phyloP scores from a whole-genome alignment of 164 flowering plant species.

The Chimonanthus praecox region DNA sequence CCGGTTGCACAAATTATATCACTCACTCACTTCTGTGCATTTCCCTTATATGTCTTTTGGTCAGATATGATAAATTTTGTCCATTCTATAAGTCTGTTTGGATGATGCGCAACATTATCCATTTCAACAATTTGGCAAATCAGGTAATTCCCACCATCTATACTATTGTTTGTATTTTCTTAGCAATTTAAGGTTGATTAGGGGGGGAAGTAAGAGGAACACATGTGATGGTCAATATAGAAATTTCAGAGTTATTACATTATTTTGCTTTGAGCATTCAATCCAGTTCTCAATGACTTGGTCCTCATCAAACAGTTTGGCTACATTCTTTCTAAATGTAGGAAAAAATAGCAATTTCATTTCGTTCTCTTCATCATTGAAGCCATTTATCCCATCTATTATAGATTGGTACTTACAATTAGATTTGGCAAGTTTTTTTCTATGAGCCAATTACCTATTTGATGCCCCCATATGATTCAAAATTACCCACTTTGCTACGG shows the following conservation, averaged over 20 bases:
- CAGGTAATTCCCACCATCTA: constrained; percentile 45
- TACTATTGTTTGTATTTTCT: background rate
- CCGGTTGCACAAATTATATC: background rate
- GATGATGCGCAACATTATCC: constrained; percentile 99
- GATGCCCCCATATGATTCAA: background rate
- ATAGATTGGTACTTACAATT: no score
- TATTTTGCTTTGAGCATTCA: background rate
- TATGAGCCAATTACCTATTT: no score
- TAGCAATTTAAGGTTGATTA: background rate
- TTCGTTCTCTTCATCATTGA: no score
- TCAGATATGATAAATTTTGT: constrained; percentile 94
- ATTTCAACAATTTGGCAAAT: constrained; percentile 88
- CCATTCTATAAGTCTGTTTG: constrained; percentile 98
- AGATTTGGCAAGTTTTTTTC: no score
- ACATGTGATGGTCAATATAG: background rate
- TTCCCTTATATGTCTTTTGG: constrained; percentile 5
- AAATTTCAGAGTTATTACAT: background rate
- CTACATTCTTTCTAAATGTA: no score
- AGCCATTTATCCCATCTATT: no score
- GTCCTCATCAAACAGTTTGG: background rate
- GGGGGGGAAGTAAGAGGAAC: background rate
- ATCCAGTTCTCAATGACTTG: background rate
- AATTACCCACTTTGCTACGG: background rate
- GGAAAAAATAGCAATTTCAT: no score
- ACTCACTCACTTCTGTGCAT: background rate